These are phyloP conservation scores for Aaosphaeria arxii DNA, from an alignment of 2,329 filamentous ascomycete species.

Conservation along the genomic window DNA sequence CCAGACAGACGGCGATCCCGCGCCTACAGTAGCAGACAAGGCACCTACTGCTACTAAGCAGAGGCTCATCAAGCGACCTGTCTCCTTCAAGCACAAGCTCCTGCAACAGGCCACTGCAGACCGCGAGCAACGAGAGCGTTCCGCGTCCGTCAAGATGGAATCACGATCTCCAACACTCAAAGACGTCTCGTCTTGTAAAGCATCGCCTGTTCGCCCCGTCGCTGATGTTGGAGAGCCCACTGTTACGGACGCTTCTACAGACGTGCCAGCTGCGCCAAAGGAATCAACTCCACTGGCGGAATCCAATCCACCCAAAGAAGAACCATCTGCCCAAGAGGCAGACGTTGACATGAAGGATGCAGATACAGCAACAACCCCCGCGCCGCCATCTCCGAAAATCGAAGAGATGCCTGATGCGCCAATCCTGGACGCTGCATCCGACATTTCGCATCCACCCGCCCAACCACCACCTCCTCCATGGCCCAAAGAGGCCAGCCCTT, in stretches of 20 bases:
- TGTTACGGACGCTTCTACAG: constrained; percentile 24
- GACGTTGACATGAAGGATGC: constrained; percentile 50
- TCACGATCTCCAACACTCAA: constrained; percentile 29
- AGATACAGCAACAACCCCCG: constrained; percentile 11
- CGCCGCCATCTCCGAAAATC: constrained; percentile 16
- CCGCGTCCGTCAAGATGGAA: constrained; percentile 34
- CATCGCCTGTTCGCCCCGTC: constrained; percentile 25
- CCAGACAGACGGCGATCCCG: constrained; percentile 27
- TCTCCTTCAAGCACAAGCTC: constrained; percentile 37
- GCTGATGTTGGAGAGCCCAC: constrained; percentile 20
- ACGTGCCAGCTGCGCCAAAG: constrained; percentile 16
- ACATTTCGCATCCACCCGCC: constrained; percentile 21
- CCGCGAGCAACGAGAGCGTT: constrained; percentile 35
- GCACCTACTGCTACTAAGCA: constrained; percentile 8
- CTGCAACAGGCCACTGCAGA: constrained; percentile 37
- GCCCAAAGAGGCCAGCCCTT: constrained; percentile 11
- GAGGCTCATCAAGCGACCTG: constrained; percentile 23
- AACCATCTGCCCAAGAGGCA: constrained; percentile 11
- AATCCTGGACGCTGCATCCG: constrained; percentile 12
- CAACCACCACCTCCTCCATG: constrained; percentile 34
- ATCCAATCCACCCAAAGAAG: neutral
- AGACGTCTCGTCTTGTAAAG: constrained; percentile 30
- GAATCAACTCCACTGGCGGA: neutral
- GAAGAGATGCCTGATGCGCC: constrained; percentile 31
- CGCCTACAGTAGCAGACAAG: constrained; percentile 3